phyloP scores from a whole-genome alignment of 2,329 filamentous ascomycete species.

The Aspergillus terreus region DNA sequence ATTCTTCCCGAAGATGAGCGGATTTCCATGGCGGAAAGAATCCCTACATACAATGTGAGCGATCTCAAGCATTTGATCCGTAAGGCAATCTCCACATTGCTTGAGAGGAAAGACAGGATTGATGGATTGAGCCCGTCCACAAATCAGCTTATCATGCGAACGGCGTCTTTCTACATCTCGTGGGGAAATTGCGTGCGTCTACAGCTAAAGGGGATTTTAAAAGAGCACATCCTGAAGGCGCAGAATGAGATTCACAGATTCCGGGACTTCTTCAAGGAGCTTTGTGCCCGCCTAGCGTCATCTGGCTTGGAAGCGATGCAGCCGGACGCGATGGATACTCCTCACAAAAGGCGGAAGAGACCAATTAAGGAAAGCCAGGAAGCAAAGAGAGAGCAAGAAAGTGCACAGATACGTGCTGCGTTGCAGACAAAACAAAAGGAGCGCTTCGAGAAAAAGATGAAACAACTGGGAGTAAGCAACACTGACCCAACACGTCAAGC shows the following conservation, averaged over 20 bases:
- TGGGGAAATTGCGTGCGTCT: slow-evolving; percentile 27
- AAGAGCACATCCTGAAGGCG: slow-evolving; percentile 19
- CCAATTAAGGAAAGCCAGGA: slow-evolving; percentile 47
- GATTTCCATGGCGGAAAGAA: slow-evolving; percentile 6
- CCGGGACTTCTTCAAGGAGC: slow-evolving; percentile 25
- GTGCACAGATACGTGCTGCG: slow-evolving; percentile 51
- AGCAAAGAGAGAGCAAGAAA: slow-evolving; percentile 53
- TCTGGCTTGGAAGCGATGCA: background rate
- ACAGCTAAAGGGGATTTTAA: slow-evolving; percentile 16
- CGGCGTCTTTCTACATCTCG: slow-evolving; percentile 28
- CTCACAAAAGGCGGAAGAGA: slow-evolving; percentile 47
- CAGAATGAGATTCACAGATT: slow-evolving; percentile 22
- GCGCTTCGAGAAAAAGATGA: slow-evolving; percentile 28
- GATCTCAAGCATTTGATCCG: slow-evolving; percentile 11
- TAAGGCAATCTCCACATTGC: slow-evolving; percentile 16
- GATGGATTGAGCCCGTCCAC: slow-evolving; percentile 4
- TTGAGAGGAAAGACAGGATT: slow-evolving; percentile 4
- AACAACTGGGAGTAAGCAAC: slow-evolving; percentile 29
- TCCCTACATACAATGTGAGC: slow-evolving; percentile 11
- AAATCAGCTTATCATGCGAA: slow-evolving; percentile 20
- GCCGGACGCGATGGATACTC: slow-evolving; percentile 18
- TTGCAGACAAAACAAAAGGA: slow-evolving; percentile 53
- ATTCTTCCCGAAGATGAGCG: slow-evolving; percentile 19
- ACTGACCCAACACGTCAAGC: slow-evolving; percentile 44
- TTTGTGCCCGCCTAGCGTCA: slow-evolving; percentile 20